Evolutionary conservation across 805 yeast species (phyloP), one percentile per base, ranked within the genome.

Genomic region (Scheffersomyces stipitis): DNA sequence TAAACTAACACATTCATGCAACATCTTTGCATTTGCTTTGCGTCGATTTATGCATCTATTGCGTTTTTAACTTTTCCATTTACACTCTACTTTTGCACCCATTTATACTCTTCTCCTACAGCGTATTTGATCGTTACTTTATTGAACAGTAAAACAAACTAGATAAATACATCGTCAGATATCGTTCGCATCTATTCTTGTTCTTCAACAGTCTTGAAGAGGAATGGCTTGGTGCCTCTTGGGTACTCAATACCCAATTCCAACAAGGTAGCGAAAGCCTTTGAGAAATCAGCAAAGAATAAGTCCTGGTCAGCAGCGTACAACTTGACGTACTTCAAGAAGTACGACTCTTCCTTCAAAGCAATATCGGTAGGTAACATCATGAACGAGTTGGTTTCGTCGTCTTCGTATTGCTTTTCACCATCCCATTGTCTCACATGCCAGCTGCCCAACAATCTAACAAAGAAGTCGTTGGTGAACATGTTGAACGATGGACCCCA

Each of bases 121-220:
- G n/a, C n/a, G n/a, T n/a, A n/a, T n/a, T n/a, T n/a, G n/a, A n/a
- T n/a, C n/a, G n/a, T n/a, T n/a, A n/a, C n/a, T n/a, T n/a, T n/a
- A n/a, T n/a, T n/a, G n/a, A n/a, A n/a, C n/a, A n/a, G n/a, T n/a
- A n/a, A n/a, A n/a, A n/a, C n/a, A n/a, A n/a, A n/a, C n/a, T n/a
- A n/a, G n/a, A n/a, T n/a, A n/a, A n/a, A n/a, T n/a, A n/a, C n/a
- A n/a, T n/a, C n/a, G n/a, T n/a, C n/a, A n/a, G n/a, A n/a, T n/a
- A n/a, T n/a, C n/a, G n/a, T n/a, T n/a, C n/a, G n/a, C n/a, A n/a
- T n/a, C n/a, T n/a, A 20, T 22, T 66, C 78, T 66, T 83, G 89
- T 34, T 83, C 89, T 28, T 83, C 89, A 41, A 86, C 63, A 24
- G 91, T 81, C 60, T 80, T 71, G 62, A 83, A 82, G 30, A 54